These are phyloP conservation scores for Onygenales sp. DNA, from an alignment of 2,329 filamentous ascomycete species.

Conservation along the genomic window DNA sequence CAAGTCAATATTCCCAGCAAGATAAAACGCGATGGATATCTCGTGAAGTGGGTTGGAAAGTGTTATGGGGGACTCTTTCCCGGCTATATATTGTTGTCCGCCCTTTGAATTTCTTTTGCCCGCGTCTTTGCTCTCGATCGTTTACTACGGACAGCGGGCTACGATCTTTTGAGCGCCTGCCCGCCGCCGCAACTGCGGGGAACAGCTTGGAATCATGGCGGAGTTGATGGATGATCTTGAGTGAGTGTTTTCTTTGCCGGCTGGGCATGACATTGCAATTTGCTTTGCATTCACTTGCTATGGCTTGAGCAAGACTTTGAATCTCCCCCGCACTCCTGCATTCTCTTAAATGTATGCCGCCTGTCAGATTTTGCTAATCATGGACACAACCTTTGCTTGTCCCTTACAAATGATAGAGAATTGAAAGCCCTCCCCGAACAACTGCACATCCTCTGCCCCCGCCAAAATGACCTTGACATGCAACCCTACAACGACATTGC, in stretches of 20 bases:
- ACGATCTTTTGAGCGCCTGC: background rate
- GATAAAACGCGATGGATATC: too few relatives aligned
- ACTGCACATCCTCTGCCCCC: slow-evolving; percentile 60
- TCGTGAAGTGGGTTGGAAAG: too few relatives aligned
- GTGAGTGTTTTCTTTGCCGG: slow-evolving; percentile 20
- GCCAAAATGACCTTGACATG: slow-evolving; percentile 51
- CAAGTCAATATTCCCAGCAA: too few relatives aligned
- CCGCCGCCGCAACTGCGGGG: background rate
- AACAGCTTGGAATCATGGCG: slow-evolving; percentile 14
- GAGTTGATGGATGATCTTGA: slow-evolving; percentile 34
- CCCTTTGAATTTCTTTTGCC: background rate
- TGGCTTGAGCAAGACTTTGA: background rate
- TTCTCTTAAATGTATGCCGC: background rate
- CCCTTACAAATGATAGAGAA: slow-evolving; percentile 22
- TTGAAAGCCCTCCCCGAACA: slow-evolving; percentile 36
- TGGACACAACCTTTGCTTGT: background rate
- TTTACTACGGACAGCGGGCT: background rate
- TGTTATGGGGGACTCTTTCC: too few relatives aligned
- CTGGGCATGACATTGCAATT: background rate
- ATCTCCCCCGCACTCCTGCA: background rate
- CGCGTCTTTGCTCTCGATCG: too few relatives aligned
- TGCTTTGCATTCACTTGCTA: background rate
- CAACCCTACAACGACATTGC: slow-evolving; percentile 49
- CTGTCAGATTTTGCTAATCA: background rate
- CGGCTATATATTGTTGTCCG: background rate